phyloP scores from a whole-genome alignment of 495 filamentous ascomycete species.

The Penicillium fimorum region DNA sequence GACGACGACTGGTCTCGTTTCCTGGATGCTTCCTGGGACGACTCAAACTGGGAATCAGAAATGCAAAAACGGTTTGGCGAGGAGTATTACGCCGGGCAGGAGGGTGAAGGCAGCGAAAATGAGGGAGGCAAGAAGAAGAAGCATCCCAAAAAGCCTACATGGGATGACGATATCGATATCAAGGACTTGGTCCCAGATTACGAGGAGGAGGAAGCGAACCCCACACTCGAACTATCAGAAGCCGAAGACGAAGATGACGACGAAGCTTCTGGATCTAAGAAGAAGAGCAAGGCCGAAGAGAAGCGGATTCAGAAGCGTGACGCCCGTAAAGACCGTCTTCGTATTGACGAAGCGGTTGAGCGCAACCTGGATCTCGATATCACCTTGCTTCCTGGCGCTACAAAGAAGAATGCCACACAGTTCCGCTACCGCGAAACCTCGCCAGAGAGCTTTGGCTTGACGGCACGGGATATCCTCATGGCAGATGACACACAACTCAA shows the following conservation, averaged over 20 bases:
- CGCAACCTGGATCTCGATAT: constrained; percentile 71
- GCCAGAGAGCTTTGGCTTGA: constrained; percentile 83
- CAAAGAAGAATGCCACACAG: constrained; percentile 51
- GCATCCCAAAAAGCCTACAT: constrained; percentile 83
- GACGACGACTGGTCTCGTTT: constrained; percentile 78
- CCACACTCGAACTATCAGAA: constrained; percentile 54
- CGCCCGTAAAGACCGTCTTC: constrained; percentile 72
- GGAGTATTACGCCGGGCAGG: constrained; percentile 69
- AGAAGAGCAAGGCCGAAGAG: constrained; percentile 64
- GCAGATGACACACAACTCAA: constrained; percentile 86
- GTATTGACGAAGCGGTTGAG: constrained; percentile 85
- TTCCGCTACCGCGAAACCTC: constrained; percentile 96
- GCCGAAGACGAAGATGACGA: constrained; percentile 52
- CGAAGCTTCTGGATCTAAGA: constrained; percentile 42
- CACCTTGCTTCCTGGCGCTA: constrained; percentile 53
- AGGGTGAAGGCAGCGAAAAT: constrained; percentile 48
- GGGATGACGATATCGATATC: constrained; percentile 97
- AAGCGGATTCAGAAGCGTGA: constrained; percentile 68
- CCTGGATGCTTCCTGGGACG: constrained; percentile 81
- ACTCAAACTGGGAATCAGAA: constrained; percentile 81
- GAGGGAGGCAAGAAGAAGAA: constrained; percentile 57
- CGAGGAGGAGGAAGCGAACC: constrained; percentile 58
- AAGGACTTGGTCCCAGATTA: constrained; percentile 88
- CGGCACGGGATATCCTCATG: constrained; percentile 85
- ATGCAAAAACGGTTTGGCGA: constrained; percentile 86